These are phyloP conservation scores for Lasiosphaeria ovina DNA, from an alignment of 495 filamentous ascomycete genomes.

Conservation along the genomic window DNA sequence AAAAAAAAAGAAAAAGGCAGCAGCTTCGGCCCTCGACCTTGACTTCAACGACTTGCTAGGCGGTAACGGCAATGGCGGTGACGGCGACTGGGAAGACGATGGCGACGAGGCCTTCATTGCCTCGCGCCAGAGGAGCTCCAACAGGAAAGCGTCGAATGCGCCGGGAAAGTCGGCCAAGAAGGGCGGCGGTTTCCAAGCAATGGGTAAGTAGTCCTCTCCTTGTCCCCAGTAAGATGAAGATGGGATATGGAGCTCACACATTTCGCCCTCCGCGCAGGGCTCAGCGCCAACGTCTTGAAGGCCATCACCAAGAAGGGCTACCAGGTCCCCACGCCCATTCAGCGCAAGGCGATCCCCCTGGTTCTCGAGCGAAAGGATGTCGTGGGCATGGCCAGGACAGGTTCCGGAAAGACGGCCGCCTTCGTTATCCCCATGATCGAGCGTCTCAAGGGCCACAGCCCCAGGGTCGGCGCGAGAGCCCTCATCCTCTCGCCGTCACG, in stretches of 20 bases:
- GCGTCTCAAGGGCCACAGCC: slow-evolving; percentile 84
- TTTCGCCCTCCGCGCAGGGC: slow-evolving; percentile 40
- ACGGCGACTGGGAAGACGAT: slow-evolving; percentile 57
- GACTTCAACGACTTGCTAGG: slow-evolving; percentile 42
- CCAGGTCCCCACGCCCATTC: slow-evolving; percentile 92
- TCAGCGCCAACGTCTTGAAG: slow-evolving; percentile 77
- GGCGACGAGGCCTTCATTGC: slow-evolving; percentile 85
- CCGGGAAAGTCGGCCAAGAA: slow-evolving; percentile 89
- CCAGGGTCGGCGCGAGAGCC: slow-evolving; percentile 76
- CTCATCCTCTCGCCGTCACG: slow-evolving; percentile 87
- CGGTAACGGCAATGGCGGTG: slow-evolving; percentile 33
- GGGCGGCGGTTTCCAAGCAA: slow-evolving; percentile 92
- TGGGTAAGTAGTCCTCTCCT: slow-evolving; percentile 60
- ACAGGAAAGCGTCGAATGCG: slow-evolving; percentile 75
- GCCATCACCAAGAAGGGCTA: slow-evolving; percentile 93
- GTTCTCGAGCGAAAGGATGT: slow-evolving; percentile 87
- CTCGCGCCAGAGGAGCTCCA: slow-evolving; percentile 74
- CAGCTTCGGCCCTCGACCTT: slow-evolving; percentile 28
- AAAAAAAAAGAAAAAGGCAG: slow-evolving; percentile 9
- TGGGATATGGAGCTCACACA: slow-evolving; percentile 11
- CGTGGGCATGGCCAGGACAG: slow-evolving; percentile 95
- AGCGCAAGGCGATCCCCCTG: slow-evolving; percentile 92
- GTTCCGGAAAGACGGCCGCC: slow-evolving; percentile 94
- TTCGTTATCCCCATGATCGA: slow-evolving; percentile 99
- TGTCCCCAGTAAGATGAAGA: not conserved